phyloP scores from a whole-genome alignment of 1,139 yeast genomes.

The Yamadazyma mexicana region DNA sequence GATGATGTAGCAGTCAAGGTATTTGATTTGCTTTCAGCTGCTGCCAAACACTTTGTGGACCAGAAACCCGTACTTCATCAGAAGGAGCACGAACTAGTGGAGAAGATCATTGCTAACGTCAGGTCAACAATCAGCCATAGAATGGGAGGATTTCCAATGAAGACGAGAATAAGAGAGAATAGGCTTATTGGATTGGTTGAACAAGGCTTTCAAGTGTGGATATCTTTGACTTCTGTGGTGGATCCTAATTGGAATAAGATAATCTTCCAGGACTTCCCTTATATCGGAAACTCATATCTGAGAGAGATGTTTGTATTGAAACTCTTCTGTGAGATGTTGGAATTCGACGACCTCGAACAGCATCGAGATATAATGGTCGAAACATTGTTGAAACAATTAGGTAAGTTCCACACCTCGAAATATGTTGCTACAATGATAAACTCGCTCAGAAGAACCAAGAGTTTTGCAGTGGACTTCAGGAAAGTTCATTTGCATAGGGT shows the following conservation, averaged over 20 bases:
- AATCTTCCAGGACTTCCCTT: conserved; percentile 40
- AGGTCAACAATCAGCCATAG: conserved; percentile 19
- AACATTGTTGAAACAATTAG: conserved; percentile 25
- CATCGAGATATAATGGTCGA: conserved; percentile 25
- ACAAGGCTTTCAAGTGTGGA: conserved; percentile 31
- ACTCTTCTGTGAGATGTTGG: conserved; percentile 29
- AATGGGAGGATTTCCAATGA: conserved; percentile 41
- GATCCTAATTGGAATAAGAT: conserved; percentile 38
- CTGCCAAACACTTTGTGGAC: not conserved
- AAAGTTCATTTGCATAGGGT: conserved; percentile 7
- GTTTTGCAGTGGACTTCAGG: conserved; percentile 18
- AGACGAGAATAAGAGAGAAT: conserved; percentile 24
- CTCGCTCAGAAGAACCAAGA: conserved; percentile 19
- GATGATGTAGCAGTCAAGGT: conserved; percentile 13
- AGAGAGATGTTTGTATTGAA: conserved; percentile 33
- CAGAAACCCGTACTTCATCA: not conserved
- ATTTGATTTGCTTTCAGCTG: conserved; percentile 8
- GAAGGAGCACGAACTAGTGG: not conserved
- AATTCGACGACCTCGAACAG: conserved; percentile 20
- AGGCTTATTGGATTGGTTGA: conserved; percentile 27
- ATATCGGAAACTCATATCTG: conserved; percentile 40
- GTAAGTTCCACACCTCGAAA: conserved; percentile 25
- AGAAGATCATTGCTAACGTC: conserved; percentile 4
- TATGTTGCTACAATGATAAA: conserved; percentile 26
- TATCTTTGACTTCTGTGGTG: conserved; percentile 19